Evolutionary conservation across 176 grass and related monocot genomes (phyloP).

Genomic region (Hordeum marinum): DNA sequence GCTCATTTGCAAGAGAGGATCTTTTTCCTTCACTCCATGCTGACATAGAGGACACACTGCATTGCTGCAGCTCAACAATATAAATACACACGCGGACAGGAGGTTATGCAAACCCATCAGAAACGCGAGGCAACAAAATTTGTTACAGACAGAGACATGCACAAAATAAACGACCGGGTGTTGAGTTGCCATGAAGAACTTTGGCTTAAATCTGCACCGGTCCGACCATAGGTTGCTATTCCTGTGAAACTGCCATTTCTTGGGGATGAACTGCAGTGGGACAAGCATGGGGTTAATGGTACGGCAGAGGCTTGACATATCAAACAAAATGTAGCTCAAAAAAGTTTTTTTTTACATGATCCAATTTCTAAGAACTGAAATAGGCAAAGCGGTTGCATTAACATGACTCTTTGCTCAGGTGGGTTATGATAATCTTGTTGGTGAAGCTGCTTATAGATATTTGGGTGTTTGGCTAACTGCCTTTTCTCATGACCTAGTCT

Average conservation of each 20-base stretch:
- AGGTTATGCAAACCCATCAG: conserved; percentile 3
- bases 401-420: background rate
- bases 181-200: conserved; percentile 12
- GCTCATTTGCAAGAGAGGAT: background rate
- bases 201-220: conserved; percentile 20
- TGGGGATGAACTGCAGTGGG: conserved; percentile 25
- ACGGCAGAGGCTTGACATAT: background rate
- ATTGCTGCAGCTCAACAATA: conserved; percentile 5
- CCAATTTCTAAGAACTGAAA: background rate
- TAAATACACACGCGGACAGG: background rate
- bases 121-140: background rate
- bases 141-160: conserved; percentile 18
- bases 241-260: conserved; percentile 57
- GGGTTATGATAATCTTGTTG: background rate
- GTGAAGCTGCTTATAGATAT: background rate
- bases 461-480: background rate
- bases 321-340: background rate
- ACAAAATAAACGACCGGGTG: conserved; percentile 7
- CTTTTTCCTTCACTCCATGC: background rate
- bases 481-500: background rate
- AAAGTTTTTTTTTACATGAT: background rate
- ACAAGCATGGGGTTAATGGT: background rate
- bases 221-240: conserved; percentile 32
- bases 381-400: background rate
- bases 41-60: background rate